phyloP scores from a whole-genome alignment of 768 basidiomycete species.

The Boletellus sp. region DNA sequence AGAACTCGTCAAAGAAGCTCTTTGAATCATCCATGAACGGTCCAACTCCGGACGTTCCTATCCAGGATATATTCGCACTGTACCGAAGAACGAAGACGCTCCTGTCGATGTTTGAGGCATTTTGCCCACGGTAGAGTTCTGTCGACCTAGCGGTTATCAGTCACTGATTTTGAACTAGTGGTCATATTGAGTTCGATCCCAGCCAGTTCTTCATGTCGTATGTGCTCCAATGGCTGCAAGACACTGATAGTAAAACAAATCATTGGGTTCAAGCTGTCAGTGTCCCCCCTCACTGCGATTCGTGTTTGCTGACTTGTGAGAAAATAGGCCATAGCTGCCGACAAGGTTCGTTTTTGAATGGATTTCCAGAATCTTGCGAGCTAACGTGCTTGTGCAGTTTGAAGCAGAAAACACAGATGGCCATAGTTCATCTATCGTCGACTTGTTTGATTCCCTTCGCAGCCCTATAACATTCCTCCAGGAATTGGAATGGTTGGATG shows the following conservation, averaged over 20 bases:
- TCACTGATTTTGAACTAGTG: conserved; percentile 35
- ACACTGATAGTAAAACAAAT: conserved; percentile 83
- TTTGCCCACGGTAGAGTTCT: conserved; percentile 66
- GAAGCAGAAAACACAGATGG: conserved; percentile 75
- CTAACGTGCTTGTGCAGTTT: conserved; percentile 44
- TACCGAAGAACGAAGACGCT: conserved; percentile 77
- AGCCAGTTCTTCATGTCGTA: conserved; percentile 82
- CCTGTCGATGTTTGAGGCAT: conserved; percentile 76
- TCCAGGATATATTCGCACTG: conserved; percentile 85
- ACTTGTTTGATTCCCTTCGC: conserved; percentile 90
- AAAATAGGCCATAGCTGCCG: conserved; percentile 73
- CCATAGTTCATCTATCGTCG: conserved; percentile 95
- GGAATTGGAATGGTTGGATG: conserved; percentile 90
- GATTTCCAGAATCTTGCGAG: neutral
- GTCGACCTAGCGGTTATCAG: neutral
- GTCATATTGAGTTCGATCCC: conserved; percentile 61
- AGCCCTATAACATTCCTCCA: conserved; percentile 87
- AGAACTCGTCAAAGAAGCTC: conserved; percentile 65
- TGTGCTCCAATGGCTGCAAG: conserved; percentile 83
- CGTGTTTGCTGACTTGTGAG: conserved; percentile 5
- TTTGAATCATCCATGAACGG: conserved; percentile 84
- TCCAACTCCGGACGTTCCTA: conserved; percentile 81
- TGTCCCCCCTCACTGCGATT: conserved; percentile 14
- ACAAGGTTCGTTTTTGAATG: conserved; percentile 52
- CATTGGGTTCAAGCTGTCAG: conserved; percentile 93